Evolutionary conservation across 139 green algal genomes (phyloP), one percentile per base, ranked within the genome.

Genomic region (Auxenochlorella protothecoides): DNA sequence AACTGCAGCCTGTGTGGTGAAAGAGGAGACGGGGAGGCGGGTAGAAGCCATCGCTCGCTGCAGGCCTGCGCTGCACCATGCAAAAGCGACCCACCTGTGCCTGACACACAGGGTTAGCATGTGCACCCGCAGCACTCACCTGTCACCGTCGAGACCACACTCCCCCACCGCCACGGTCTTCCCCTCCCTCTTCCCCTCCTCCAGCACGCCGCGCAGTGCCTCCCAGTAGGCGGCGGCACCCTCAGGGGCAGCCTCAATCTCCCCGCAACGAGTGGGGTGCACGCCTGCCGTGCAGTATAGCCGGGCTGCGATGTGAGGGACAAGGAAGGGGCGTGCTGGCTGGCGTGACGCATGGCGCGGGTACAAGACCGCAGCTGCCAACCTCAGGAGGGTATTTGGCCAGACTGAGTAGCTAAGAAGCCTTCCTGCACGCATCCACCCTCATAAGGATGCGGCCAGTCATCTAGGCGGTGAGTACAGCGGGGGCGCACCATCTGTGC

Each of bases 81-180:
- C 27, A 44, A 44, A 44, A 1, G 1, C 27, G 27, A 44, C 27
- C 27, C 27, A 44, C 27, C 27, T 44, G 27, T 44, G 27, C 27
- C 27, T 44, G 27, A 44, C 27, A 1, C 27, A 44, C 27, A 44
- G 27, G 27, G 27, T 44, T 44, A 44, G 27, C 27, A 44, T 44
- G 27, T 44, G 27, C 27, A 44, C 27, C 27, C 27, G 27, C 27
- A 44, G 27, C 27, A 44, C 27, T 51, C 70, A 88, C 85, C 85
- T 75, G 65, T 87, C 80, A 65, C 87, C 83, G 70, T 93, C 88
- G 0, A 97, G 81, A 3, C 91, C 91, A 63, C 85, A 91, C 80
- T 97, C 91, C 6, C 91, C 91, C 4, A 97, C 74, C 6, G 91
- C 91, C 55, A 95, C 89, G 27, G 93, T 78, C 81, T 96, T 96